Evolutionary conservation across 129 eudicot species (phyloP), one percentile per base, ranked within the genome.

Genomic region (Chrysanthemum lavandulifolium): DNA sequence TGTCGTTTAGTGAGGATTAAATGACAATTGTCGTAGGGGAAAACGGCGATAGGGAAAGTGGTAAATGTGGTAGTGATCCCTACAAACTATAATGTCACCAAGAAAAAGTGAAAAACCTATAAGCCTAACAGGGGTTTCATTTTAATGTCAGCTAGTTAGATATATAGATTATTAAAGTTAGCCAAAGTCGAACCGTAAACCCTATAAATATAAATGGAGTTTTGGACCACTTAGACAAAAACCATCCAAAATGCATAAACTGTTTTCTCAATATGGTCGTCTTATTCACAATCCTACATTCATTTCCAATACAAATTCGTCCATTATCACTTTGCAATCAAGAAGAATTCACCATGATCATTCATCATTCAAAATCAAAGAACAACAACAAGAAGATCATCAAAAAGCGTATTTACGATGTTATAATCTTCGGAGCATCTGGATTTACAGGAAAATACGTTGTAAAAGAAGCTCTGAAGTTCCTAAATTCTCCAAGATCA

Each of bases 371-470:
- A 40, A 40, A 40, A 40, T 2, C 47, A 40, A 40, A 55, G 61
- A 16, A 55, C 61, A 15, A 15, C 10, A 31, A 14, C 58, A 15
- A 55, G 3, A 55, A 6, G 21, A 55, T 5, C 12, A 15, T 55
- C 61, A 15, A 55, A 55, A 55, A 55, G 6, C 60, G 21, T 55
- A 16, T 21, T 55, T 55, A 55, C 61, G 25, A 55, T 9, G 10
- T 55, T 55, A 55, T 55, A 55, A 55, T n/a, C 21, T 73, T 90
- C 10, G 97, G 97, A 14, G 97, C 98, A 2, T 94, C 97, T 13
- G 97, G 98, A 21, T 90, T 87, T 83, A 94, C 98, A 7, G 98
- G 97, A 6, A 94, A 90, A 68, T 80, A 90, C 79, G 96, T 94
- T 2, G 69, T 94, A 67, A 78, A 81, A 50, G 96, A 94, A 90